Conservation (phyloP, 257 asterid species). For the Echium plantagineum region DNA sequence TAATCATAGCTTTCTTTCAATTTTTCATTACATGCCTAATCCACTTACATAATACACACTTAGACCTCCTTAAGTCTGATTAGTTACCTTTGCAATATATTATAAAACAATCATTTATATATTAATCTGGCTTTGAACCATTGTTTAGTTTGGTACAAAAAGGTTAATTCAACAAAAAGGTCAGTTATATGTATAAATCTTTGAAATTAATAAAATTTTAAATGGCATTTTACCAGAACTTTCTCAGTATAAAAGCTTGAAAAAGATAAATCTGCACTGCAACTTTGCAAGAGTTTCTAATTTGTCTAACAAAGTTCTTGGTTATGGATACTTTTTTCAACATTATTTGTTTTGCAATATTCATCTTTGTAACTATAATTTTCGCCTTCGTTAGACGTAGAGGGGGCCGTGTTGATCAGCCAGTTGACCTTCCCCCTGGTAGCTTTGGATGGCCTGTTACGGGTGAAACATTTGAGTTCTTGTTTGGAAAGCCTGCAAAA, state of each 20-base stretch:
- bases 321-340: constrained; percentile 27
- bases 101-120: no score
- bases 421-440: constrained; percentile 48
- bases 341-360: constrained; percentile 9
- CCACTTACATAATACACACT: neutral
- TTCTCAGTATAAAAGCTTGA: neutral
- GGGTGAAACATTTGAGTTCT: constrained; percentile 46
- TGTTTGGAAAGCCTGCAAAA: constrained; percentile 47
- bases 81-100: constrained; percentile 8
- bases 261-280: neutral
- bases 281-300: neutral
- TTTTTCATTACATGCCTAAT: neutral
- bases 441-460: constrained; percentile 64
- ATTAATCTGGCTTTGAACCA: no score
- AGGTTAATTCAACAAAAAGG: no score
- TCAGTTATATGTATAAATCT: no score
- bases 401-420: neutral
- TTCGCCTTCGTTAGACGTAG: constrained; percentile 6
- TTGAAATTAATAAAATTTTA: no score
- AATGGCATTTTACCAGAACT: neutral
- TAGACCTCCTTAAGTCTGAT: neutral
- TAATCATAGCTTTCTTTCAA: neutral
- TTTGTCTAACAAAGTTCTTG: constrained; percentile 4
- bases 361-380: constrained; percentile 4
- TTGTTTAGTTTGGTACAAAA: no score